Percentiles rank a stretch among this genome's conserved stretches.
These are phyloP conservation scores for Geranium brycei DNA, from an alignment of 345 rosid species.

Conservation along the genomic window DNA sequence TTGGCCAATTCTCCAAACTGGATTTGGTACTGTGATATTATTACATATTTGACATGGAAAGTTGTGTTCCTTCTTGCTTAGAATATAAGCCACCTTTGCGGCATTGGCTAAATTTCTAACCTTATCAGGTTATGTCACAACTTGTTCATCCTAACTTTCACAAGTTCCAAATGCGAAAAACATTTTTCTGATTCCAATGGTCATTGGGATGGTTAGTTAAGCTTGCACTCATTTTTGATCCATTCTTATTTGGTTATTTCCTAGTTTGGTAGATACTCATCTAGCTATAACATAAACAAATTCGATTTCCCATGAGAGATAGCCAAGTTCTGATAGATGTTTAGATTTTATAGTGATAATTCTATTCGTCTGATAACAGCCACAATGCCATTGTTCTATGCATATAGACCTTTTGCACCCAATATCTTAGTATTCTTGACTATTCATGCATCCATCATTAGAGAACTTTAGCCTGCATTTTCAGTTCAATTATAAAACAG, in stretches of 20 bases:
- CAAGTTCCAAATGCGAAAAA: not conserved
- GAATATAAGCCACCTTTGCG: not conserved
- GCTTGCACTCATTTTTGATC: not conserved
- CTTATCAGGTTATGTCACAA: not conserved
- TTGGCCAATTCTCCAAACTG: no score
- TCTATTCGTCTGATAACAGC: no score
- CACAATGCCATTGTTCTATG: not conserved
- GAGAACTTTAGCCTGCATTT: no score
- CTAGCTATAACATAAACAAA: not conserved
- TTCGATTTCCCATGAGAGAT: not conserved
- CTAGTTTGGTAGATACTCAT: not conserved
- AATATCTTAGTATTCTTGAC: not conserved
- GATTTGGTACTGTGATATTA: not conserved
- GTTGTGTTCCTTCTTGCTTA: not conserved
- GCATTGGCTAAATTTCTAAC: not conserved
- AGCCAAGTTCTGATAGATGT: not conserved
- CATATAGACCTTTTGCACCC: not conserved
- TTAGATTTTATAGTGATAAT: not conserved
- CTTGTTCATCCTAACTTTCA: not conserved
- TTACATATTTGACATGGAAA: no score
- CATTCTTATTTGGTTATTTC: not conserved
- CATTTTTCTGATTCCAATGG: not conserved
- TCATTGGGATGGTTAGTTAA: not conserved
- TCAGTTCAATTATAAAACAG: no score
- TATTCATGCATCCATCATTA: no score